These are phyloP conservation scores for Globisporangium sylvaticum DNA, from an alignment of 352 stramenopile genomes.

Conservation along the genomic window DNA sequence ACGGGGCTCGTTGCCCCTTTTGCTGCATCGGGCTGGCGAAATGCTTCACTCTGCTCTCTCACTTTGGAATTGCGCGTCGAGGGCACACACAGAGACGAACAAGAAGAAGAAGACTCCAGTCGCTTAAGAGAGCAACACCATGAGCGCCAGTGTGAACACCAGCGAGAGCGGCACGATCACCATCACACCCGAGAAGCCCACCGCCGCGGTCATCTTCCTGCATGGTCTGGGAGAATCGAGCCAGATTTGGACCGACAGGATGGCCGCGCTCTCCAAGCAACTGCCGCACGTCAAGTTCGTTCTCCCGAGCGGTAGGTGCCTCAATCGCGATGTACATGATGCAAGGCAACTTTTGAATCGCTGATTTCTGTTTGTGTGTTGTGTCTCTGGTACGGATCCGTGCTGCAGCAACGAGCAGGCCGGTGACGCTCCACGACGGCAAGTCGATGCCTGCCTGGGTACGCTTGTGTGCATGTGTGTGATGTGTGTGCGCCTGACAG, in stretches of 20 bases:
- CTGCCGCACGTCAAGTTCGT: conserved; percentile 78
- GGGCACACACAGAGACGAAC: neutral
- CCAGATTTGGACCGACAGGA: conserved; percentile 78
- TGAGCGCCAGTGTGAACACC: conserved; percentile 19
- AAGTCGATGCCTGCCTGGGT: conserved; percentile 93
- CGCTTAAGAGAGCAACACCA: neutral
- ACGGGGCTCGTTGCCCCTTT: neutral
- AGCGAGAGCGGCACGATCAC: conserved; percentile 27
- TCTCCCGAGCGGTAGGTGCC: conserved; percentile 48
- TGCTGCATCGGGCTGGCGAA: neutral
- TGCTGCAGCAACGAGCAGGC: conserved; percentile 68
- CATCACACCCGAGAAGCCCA: conserved; percentile 23
- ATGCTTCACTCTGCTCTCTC: neutral
- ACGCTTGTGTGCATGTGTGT: conserved; percentile 4
- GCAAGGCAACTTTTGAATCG: neutral
- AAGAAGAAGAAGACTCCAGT: neutral
- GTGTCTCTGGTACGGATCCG: neutral
- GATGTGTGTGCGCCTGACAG: neutral
- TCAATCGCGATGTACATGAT: neutral
- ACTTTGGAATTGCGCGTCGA: neutral
- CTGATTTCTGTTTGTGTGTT: neutral
- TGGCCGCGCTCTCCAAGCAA: conserved; percentile 44
- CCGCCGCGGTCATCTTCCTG: conserved; percentile 57
- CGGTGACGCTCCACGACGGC: conserved; percentile 94
- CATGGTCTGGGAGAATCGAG: conserved; percentile 93